Evolutionary conservation across 2,329 filamentous ascomycete genomes (phyloP), one percentile per base, ranked within the genome.

Genomic region (Alternaria gansuensis): DNA sequence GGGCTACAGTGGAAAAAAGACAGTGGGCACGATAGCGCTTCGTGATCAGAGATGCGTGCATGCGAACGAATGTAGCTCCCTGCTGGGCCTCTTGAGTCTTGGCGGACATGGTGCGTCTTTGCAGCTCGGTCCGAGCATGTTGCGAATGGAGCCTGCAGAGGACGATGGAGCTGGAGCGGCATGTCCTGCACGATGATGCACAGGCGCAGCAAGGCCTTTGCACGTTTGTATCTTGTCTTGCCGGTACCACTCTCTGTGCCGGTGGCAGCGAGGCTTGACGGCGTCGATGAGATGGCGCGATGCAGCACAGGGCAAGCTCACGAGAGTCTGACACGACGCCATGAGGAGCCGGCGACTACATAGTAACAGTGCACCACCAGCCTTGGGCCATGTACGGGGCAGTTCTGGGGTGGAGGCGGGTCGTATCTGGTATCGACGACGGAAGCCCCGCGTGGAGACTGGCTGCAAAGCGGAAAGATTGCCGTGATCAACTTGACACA

Each of bases 21-120:
- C 55, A 61, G 61, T 37, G 50, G 54, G 62, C 62, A 66, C 66
- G 57, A 67, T 59, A 61, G 64, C 62, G 65, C 63, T 63, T 68
- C 62, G 71, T 71, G 69, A 73, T 70, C 63, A 67, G 54, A 67
- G 63, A 59, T 51, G 45, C 36, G 54, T 57, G 65, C 61, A 63
- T 65, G 63, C 57, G 57, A 61, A 51, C 60, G 51, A 60, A 45
- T 41, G 59, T 37, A 49, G 60, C 13, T 60, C 60, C 64, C 59
- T 64, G 59, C 23, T 60, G 58, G 51, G 49, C 52, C 39, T 37
- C 50, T 37, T 36, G 51, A 50, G 24, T 49, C 54, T 59, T 56
- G 49, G 57, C 58, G 36, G 6, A 21, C 31, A 40, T 33, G 46
- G 41, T n/a, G 33, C 29, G 31, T 36, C 45, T 49, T 50, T 36